Evolutionary conservation across 2,329 filamentous ascomycete genomes (phyloP), one percentile per base, ranked within the genome.

Genomic region (Talaromyces sp.): DNA sequence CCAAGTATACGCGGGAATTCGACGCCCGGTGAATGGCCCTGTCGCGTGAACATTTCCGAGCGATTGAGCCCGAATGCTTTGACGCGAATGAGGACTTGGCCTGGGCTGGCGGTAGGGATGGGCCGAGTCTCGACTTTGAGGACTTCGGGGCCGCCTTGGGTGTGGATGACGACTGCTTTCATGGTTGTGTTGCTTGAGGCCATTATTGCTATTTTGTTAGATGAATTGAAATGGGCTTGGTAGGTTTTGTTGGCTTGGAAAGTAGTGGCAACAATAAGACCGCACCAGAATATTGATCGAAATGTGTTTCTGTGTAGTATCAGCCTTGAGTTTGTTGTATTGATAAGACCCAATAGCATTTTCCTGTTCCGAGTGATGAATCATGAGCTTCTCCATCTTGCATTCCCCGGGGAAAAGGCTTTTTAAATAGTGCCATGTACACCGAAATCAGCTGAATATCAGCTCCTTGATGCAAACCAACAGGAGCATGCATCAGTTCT

Each of bases 21-120:
- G 50, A 82, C 73, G 15, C 69, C 72, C 7, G 77, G 78, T 7
- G 76, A 79, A 69, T 79, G 74, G 39, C 80, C 81, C 65, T 80
- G 79, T 13, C 81, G 78, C 8, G 81, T 83, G 74, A 79, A 82
- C 66, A 82, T 73, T 67, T 83, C 80, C 59, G 75, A 77, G 19
- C 80, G 78, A 67, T 83, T 83, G 67, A 83, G 77, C n/a, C 81
- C 81, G 66, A 80, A 79, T 17, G 78, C 81, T 61, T 78, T 74
- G 66, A 82, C 70, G 60, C 73, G 74, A 68, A 83, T 78, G 37
- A 82, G 76, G 31, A 83, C 74, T 65, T 80, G 70, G 61, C 75
- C 75, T 25, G 70, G 52, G n/a, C 72, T 64, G 3, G 78, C 76
- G 2, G 66, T 74, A 7, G 81, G 81, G 59, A 80, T 75, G 6